Evolutionary conservation across 768 basidiomycete species (phyloP).

Genomic region (Pleurotus djamor): DNA sequence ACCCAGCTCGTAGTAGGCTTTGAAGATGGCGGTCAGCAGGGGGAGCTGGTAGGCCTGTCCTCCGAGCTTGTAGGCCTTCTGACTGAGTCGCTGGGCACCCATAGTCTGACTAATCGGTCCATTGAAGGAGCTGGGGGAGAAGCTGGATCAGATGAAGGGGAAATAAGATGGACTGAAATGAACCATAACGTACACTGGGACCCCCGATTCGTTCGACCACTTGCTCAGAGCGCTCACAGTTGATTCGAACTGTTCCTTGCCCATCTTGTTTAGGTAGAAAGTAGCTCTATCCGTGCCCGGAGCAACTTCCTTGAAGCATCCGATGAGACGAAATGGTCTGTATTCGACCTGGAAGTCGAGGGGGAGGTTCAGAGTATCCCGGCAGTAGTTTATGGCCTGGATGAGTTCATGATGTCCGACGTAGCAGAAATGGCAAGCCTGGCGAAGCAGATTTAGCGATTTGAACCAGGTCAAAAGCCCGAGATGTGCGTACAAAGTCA

Average conservation of each 20-base stretch:
- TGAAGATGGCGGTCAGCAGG: constrained; percentile 57
- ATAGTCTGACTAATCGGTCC: constrained; percentile 68
- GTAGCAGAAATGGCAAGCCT: constrained; percentile 54
- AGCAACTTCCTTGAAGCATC: constrained; percentile 31
- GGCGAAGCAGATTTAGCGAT: not conserved
- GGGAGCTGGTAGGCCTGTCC: constrained; percentile 60
- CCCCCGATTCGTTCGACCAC: constrained; percentile 54
- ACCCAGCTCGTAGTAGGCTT: constrained; percentile 62
- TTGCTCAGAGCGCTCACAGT: constrained; percentile 41
- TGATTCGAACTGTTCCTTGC: constrained; percentile 50
- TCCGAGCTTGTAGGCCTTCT: constrained; percentile 63
- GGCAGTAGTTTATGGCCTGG: constrained; percentile 45
- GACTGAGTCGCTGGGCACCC: constrained; percentile 67
- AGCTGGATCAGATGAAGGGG: not conserved
- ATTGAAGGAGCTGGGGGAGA: constrained; percentile 30
- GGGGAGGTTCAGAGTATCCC: constrained; percentile 44
- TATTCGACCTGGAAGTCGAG: constrained; percentile 50
- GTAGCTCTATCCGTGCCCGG: constrained; percentile 37
- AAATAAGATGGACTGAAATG: not conserved
- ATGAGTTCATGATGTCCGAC: constrained; percentile 52
- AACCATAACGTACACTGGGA: constrained; percentile 46
- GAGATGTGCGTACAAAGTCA: constrained; percentile 31
- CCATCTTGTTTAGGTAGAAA: constrained; percentile 46
- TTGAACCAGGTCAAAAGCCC: not conserved
- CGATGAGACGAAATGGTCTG: constrained; percentile 49